phyloP scores from a whole-genome alignment of 2,329 filamentous ascomycete genomes.

The Ophiostoma ulmi region DNA sequence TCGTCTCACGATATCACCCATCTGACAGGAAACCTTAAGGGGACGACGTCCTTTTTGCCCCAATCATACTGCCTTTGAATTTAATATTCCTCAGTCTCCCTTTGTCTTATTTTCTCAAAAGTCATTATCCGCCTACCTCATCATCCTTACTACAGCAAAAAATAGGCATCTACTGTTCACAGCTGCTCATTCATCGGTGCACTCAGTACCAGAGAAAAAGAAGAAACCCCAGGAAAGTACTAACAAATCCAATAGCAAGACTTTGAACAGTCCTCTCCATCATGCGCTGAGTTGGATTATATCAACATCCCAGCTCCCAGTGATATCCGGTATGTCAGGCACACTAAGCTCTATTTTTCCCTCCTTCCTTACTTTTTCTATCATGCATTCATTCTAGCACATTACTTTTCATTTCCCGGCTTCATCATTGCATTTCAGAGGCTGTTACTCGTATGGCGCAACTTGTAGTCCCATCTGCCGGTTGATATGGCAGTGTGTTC shows the following conservation, averaged over 20 bases:
- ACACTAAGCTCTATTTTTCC: no score
- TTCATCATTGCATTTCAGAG: neutral
- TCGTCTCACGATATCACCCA: neutral
- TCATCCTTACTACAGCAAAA: neutral
- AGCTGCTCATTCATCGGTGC: neutral
- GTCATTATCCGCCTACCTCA: neutral
- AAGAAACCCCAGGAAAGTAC: neutral
- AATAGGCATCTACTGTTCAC: neutral
- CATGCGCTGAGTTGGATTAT: slow-evolving; percentile 49
- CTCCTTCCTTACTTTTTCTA: neutral
- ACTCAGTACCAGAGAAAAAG: neutral
- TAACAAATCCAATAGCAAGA: slow-evolving; percentile 39
- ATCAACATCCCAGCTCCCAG: slow-evolving; percentile 47
- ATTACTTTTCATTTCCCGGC: neutral
- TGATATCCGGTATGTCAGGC: slow-evolving; percentile 51
- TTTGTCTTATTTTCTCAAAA: neutral
- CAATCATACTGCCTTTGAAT: neutral
- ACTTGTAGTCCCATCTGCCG: neutral
- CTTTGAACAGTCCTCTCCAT: slow-evolving; percentile 50
- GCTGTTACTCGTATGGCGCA: neutral
- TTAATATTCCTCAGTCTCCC: neutral
- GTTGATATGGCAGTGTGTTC: neutral
- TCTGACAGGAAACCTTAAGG: neutral
- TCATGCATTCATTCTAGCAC: neutral
- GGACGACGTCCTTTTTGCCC: neutral